Conservation (phyloP, 2,329 filamentous ascomycete species). For the Talaromyces sp. region DNA sequence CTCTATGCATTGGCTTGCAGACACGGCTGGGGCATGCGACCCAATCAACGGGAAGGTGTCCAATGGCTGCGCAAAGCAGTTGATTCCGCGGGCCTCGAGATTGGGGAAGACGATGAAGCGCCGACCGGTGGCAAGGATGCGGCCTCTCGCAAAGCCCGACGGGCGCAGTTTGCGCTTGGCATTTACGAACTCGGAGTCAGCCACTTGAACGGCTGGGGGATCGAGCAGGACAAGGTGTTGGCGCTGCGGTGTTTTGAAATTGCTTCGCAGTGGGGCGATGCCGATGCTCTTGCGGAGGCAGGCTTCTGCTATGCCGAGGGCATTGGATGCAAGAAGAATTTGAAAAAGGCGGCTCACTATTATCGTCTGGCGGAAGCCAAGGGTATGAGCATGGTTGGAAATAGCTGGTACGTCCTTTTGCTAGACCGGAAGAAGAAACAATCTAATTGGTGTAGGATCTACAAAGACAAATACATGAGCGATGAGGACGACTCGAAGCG, state of each 20-base stretch:
- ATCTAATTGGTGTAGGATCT: conserved; percentile 63
- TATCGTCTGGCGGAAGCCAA: conserved; percentile 88
- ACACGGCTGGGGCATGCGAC: conserved; percentile 96
- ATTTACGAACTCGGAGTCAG: conserved; percentile 96
- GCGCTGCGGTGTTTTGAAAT: conserved; percentile 95
- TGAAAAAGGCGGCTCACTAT: conserved; percentile 88
- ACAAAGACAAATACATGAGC: conserved; percentile 86
- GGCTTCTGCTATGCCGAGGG: conserved; percentile 96
- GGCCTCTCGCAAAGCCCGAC: conserved; percentile 72
- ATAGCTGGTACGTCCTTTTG: conserved; percentile 77
- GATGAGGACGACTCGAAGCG: conserved; percentile 50
- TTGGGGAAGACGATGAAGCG: conserved; percentile 66
- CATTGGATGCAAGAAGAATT: conserved; percentile 88
- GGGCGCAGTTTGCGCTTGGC: conserved; percentile 89
- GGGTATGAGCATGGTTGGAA: conserved; percentile 95
- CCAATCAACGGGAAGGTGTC: conserved; percentile 84
- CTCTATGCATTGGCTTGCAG: conserved; percentile 91
- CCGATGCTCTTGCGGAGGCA: conserved; percentile 87
- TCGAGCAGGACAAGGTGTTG: conserved; percentile 82
- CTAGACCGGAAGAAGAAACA: neutral
- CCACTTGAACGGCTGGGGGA: conserved; percentile 98
- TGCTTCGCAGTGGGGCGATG: conserved; percentile 90
- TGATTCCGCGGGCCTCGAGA: conserved; percentile 74
- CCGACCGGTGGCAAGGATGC: conserved; percentile 53
- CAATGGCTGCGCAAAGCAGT: conserved; percentile 90